Evolutionary conservation across 805 yeast genomes (phyloP), one percentile per base, ranked within the genome.

Genomic region (Suhomyces kilbournensis): DNA sequence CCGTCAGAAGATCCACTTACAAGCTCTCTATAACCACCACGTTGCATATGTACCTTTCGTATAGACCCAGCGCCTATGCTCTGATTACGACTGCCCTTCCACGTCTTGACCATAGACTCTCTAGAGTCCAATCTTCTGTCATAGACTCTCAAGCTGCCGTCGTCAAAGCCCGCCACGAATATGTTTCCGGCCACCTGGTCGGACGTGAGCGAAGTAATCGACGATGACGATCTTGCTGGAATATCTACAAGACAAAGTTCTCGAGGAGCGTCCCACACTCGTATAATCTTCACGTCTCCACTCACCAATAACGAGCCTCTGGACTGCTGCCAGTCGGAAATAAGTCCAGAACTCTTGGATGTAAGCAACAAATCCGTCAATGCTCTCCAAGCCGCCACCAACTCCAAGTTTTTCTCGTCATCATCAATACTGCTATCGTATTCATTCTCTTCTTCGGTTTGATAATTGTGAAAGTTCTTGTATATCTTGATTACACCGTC

Each of bases 311-410:
- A 73, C 0, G 96, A 83, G 0, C 99, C 99, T 54, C 97, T 76
- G 44, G 94, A 86, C 64, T 94, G 99, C 67, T 93, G 98, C 99
- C 99, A 94, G 59, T 94, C 98, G 9, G 92, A 83, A 17, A 90
- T 79, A 49, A 93, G 72, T 3, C 97, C 97, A 14, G 90, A 83
- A 25, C 91, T 85, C 61, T 89, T 79, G 23, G 93, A 88, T 0
- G 96, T 86, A 23, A 90, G 75, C 15, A 90, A 71, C 63, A 93
- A 76, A 66, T 92, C 97, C 0, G 96, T 87, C 53, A 94, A 76
- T 0, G 96, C 97, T 66, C 97, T 80, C 97, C 98, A 94, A 0
- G 97, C 82, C 0, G 96, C 81, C 2, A 91, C 83, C 49, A 90
- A 69, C 59, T 86, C 86, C 7, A 84, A 76, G 8, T 61, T 59